A percentile compares a stretch with the other conserved stretches of the same genome.
Evolutionary conservation across 805 yeast species (phyloP).

Genomic region (Lipomyces yamanashiensis): DNA sequence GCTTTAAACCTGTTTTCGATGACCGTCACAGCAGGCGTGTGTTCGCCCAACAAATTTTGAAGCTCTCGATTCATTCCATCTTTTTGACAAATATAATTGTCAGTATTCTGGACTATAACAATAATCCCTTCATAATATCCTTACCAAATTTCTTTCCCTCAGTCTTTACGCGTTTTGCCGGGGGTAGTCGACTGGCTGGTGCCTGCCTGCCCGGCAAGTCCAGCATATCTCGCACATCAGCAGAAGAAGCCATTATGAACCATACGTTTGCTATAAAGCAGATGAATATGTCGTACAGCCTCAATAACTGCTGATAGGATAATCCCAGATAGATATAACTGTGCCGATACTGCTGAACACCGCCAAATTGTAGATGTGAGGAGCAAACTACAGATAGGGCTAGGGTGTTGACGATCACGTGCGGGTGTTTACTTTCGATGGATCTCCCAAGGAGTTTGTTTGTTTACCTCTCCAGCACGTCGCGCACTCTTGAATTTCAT

Average conservation of each 20-base stretch:
- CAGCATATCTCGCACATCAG: conserved; percentile 45
- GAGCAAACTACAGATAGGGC: conserved; percentile 1
- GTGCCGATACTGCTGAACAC: neutral
- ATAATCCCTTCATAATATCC: neutral
- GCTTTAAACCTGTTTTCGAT: conserved; percentile 63
- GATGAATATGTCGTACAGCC: neutral
- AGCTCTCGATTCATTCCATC: conserved; percentile 89
- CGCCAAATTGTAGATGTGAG: neutral
- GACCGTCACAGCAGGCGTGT: conserved; percentile 82
- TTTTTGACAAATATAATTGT: neutral
- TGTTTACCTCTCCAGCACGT: conserved; percentile 9
- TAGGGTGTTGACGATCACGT: neutral
- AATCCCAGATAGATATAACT: neutral
- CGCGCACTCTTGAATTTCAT: neutral
- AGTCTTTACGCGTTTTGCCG: conserved; percentile 42
- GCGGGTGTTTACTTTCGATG: neutral
- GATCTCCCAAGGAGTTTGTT: neutral
- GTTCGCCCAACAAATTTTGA: conserved; percentile 85
- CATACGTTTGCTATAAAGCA: neutral
- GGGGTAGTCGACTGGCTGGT: conserved; percentile 26
- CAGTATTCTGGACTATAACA: neutral
- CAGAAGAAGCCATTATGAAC: conserved; percentile 38
- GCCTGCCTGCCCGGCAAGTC: conserved; percentile 39
- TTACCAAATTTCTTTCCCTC: conserved; percentile 39
- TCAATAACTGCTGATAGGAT: neutral